Conservation (phyloP, 257 asterid genomes). For the Nemophila menziesii region DNA sequence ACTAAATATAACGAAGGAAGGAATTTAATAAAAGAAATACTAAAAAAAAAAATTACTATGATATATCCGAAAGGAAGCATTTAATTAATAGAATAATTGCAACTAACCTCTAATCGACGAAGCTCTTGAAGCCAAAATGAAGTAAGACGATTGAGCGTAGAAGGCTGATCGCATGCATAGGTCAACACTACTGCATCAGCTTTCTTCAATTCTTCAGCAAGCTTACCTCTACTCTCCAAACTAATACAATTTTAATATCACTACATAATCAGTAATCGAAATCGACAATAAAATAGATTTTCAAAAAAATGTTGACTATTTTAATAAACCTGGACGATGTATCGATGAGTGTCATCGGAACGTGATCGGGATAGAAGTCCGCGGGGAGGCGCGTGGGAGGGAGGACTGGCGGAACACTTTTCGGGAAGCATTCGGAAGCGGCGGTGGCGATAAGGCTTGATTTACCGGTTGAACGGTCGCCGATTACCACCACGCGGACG, state of each 20-base stretch:
- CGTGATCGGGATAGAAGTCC: constrained; percentile 78
- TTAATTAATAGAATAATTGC: background rate
- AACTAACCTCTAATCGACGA: constrained; percentile 75
- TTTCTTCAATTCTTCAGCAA: constrained; percentile 94
- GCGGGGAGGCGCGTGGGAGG: constrained; percentile 94
- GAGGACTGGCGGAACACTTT: constrained; percentile 78
- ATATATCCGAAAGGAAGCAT: background rate
- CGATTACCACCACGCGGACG: constrained; percentile 87
- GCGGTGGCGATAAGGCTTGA: constrained; percentile 90
- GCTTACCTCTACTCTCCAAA: constrained; percentile 82
- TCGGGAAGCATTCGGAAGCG: constrained; percentile 70
- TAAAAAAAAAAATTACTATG: background rate
- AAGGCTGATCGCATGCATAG: constrained; percentile 95
- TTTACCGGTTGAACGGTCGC: constrained; percentile 92
- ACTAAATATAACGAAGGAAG: too few species aligned
- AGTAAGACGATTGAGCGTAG: constrained; percentile 71
- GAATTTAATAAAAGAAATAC: too few species aligned
- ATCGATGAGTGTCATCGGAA: constrained; percentile 73
- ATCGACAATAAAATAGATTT: background rate
- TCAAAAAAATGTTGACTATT: background rate
- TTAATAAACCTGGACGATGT: constrained; percentile 71
- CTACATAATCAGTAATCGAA: background rate
- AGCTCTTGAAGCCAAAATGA: constrained; percentile 92
- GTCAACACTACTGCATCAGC: constrained; percentile 91
- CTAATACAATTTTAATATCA: constrained; percentile 26